These are phyloP conservation scores for Pseudophaeomoniella oleicola DNA, from an alignment of 2,329 filamentous ascomycete species.

Conservation along the genomic window DNA sequence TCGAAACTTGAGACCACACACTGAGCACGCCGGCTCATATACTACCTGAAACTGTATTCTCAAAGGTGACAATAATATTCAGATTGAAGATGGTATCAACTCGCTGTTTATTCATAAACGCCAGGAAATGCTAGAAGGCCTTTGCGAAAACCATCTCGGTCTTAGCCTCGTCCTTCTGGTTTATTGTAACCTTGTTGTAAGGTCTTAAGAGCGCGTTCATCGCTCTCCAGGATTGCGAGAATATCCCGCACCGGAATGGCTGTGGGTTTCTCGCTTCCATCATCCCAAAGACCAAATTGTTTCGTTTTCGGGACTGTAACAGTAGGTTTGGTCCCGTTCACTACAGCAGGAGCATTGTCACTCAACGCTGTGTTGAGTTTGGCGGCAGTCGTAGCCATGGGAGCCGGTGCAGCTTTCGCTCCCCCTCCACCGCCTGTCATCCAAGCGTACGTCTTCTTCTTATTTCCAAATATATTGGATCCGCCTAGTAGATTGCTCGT, in stretches of 20 bases:
- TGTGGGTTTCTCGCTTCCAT: conserved; percentile 61
- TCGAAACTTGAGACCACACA: too few species aligned
- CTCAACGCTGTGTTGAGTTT: conserved; percentile 1
- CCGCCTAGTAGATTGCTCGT: conserved; percentile 46
- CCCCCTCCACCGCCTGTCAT: conserved; percentile 22
- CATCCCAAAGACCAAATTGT: conserved; percentile 59
- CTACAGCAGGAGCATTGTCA: conserved; percentile 8
- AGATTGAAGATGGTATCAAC: background rate
- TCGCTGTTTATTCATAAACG: background rate
- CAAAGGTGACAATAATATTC: background rate
- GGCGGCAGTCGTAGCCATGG: conserved; percentile 5
- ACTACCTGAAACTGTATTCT: too few species aligned
- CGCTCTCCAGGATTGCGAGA: conserved; percentile 62
- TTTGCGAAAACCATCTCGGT: too few species aligned
- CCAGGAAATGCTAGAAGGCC: conserved; percentile 2
- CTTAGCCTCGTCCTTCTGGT: conserved; percentile 1
- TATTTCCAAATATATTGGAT: conserved; percentile 24
- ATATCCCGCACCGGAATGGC: conserved; percentile 77
- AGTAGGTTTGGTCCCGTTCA: conserved; percentile 11
- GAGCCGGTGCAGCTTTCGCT: conserved; percentile 6
- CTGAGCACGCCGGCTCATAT: too few species aligned
- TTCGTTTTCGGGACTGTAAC: conserved; percentile 35
- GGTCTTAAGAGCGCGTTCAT: conserved; percentile 40
- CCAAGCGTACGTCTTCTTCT: conserved; percentile 33
- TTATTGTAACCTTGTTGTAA: conserved; percentile 24